These are phyloP conservation scores for Cryptococcus sp. DNA, from an alignment of 1,284 basidiomycete species.

Conservation along the genomic window DNA sequence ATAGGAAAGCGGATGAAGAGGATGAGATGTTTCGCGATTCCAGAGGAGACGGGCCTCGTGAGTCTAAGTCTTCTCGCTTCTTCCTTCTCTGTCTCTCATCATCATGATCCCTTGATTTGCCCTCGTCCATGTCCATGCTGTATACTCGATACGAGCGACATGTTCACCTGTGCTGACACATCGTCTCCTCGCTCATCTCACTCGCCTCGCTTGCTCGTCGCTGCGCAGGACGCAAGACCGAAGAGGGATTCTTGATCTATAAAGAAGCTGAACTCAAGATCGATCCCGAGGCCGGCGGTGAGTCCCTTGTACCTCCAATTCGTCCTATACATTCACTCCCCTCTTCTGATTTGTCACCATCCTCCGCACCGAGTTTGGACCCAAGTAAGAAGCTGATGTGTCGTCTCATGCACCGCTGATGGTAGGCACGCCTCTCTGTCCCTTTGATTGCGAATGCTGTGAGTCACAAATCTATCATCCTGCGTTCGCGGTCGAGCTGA, in stretches of 20 bases:
- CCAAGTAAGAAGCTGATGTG: not conserved
- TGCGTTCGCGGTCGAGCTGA: too few relatives aligned
- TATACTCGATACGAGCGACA: too few relatives aligned
- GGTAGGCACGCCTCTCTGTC: constrained; percentile 58
- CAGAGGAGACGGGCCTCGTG: constrained; percentile 70
- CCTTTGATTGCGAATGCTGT: constrained; percentile 71
- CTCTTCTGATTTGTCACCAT: constrained; percentile 5
- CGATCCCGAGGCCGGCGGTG: constrained; percentile 71
- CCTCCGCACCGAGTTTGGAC: constrained; percentile 9
- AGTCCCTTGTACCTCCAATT: constrained; percentile 41
- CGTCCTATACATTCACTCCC: not conserved
- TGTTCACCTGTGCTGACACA: too few relatives aligned
- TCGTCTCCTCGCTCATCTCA: too few relatives aligned
- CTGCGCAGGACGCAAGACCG: constrained; percentile 70
- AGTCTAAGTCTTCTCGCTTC: constrained; percentile 50
- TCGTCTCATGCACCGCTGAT: not conserved
- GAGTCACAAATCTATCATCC: constrained; percentile 45
- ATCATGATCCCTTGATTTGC: not conserved
- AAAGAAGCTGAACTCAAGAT: constrained; percentile 85
- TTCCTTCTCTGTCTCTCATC: not conserved
- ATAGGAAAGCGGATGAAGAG: constrained; percentile 49
- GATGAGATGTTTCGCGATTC: constrained; percentile 69
- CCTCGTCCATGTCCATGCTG: too few relatives aligned
- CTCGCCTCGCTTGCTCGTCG: too few relatives aligned
- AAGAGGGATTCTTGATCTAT: constrained; percentile 79